phyloP scores from a whole-genome alignment of 805 yeast genomes.

The Monosporozyma yasuniensis region DNA sequence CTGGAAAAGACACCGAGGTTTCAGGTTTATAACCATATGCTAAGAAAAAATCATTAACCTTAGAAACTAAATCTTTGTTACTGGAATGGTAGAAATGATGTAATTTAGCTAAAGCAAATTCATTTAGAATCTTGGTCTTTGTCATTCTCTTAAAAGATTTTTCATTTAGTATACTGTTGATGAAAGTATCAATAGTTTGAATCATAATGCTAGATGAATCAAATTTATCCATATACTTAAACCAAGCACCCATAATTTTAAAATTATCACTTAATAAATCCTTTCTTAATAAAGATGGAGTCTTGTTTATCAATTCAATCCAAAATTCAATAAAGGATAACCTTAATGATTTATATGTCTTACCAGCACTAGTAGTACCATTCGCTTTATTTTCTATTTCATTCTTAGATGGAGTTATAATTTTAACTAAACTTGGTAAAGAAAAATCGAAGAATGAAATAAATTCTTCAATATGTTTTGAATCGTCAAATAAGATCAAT shows the following conservation, averaged over 20 bases:
- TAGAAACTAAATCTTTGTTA: conserved; percentile 30
- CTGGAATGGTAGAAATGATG: conserved; percentile 41
- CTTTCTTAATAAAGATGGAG: conserved; percentile 51
- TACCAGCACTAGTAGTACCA: conserved; percentile 28
- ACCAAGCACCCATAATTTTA: conserved; percentile 55
- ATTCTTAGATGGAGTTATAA: conserved; percentile 44
- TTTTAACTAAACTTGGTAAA: conserved; percentile 50
- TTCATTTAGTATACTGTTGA: conserved; percentile 48
- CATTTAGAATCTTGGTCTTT: conserved; percentile 71
- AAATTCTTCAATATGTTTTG: conserved; percentile 47
- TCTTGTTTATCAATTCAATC: conserved; percentile 39
- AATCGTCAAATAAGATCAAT: conserved; percentile 41
- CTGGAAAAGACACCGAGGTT: conserved; percentile 37
- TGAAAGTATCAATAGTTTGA: conserved; percentile 40
- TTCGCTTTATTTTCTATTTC: conserved; percentile 34
- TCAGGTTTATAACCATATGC: conserved; percentile 42
- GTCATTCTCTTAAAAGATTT: conserved; percentile 52
- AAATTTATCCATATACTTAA: conserved; percentile 48
- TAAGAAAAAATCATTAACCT: conserved; percentile 40
- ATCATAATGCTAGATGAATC: conserved; percentile 42
- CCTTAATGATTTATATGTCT: conserved; percentile 40
- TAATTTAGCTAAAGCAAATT: conserved; percentile 55
- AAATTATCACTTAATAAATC: conserved; percentile 50
- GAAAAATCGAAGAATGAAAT: conserved; percentile 61
- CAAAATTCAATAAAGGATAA: conserved; percentile 53